Evolutionary conservation across 169 alveolate genomes (phyloP).

Genomic region (Hammondia hammondi): DNA sequence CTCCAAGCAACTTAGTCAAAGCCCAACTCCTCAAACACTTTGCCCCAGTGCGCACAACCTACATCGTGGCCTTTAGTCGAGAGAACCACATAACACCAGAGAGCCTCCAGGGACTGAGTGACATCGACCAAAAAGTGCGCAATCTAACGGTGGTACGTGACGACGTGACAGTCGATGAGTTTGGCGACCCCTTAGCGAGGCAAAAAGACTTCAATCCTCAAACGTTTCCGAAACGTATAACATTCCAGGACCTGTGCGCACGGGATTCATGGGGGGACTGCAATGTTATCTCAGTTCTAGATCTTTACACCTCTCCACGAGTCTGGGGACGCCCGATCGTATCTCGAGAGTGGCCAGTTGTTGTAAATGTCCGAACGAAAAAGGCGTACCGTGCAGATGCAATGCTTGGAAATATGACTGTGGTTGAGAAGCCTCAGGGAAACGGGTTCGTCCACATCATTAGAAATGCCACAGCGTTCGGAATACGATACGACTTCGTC

Average conservation of each 20-base stretch:
- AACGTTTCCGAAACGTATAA: slow-evolving; percentile 8
- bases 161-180: slow-evolving; percentile 44
- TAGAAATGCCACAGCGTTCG: slow-evolving; percentile 35
- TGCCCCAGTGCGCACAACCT: slow-evolving; percentile 15
- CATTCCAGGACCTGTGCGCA: slow-evolving; percentile 73
- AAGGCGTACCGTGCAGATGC: slow-evolving; percentile 49
- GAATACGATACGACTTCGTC: slow-evolving; percentile 41
- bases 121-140: neutral
- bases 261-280: slow-evolving; percentile 76
- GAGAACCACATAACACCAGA: neutral
- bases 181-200: slow-evolving; percentile 21
- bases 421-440: slow-evolving; percentile 6
- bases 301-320: slow-evolving; percentile 63
- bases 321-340: slow-evolving; percentile 56
- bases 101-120: slow-evolving; percentile 4
- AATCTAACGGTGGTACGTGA: slow-evolving; percentile 24
- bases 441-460: slow-evolving; percentile 1
- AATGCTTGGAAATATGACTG: slow-evolving; percentile 37
- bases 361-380: slow-evolving; percentile 15
- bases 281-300: slow-evolving; percentile 73
- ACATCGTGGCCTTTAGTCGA: slow-evolving; percentile 3
- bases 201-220: neutral
- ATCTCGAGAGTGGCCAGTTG: slow-evolving; percentile 51
- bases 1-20: slow-evolving; percentile 39
- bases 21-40: neutral